These are phyloP conservation scores for Metarhizium album DNA, from an alignment of 2,329 filamentous ascomycete species.

Conservation along the genomic window DNA sequence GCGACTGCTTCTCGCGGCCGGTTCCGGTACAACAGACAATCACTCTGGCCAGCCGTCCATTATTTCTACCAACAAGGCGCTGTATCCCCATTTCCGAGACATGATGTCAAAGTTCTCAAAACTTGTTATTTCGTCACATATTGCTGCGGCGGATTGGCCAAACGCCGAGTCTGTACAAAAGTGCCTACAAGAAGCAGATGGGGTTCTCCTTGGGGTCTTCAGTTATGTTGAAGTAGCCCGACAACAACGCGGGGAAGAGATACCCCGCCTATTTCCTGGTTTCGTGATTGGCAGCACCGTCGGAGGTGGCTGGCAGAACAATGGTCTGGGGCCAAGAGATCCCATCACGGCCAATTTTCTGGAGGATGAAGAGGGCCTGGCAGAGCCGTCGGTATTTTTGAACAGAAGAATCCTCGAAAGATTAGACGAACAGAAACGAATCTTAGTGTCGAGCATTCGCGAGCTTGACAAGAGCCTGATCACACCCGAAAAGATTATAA, in stretches of 20 bases:
- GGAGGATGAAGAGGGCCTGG: slow-evolving; percentile 64
- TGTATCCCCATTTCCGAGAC: slow-evolving; percentile 94
- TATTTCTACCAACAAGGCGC: slow-evolving; percentile 92
- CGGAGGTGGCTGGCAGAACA: slow-evolving; percentile 82
- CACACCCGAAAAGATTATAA: slow-evolving; percentile 71
- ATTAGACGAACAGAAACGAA: slow-evolving; percentile 74
- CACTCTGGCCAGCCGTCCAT: slow-evolving; percentile 99
- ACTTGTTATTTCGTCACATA: slow-evolving; percentile 92
- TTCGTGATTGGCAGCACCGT: slow-evolving; percentile 78
- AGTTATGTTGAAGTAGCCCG: slow-evolving; percentile 93
- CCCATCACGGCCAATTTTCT: slow-evolving; percentile 73
- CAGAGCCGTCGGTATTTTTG: slow-evolving; percentile 62
- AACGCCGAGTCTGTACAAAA: slow-evolving; percentile 90
- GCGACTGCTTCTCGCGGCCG: slow-evolving; percentile 83
- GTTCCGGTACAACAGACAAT: slow-evolving; percentile 95
- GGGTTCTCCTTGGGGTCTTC: slow-evolving; percentile 85
- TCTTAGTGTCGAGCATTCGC: slow-evolving; percentile 76
- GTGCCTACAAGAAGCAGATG: slow-evolving; percentile 94
- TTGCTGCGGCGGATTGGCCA: slow-evolving; percentile 91
- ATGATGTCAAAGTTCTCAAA: slow-evolving; percentile 99
- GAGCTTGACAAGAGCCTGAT: slow-evolving; percentile 77
- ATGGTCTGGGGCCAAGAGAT: slow-evolving; percentile 53
- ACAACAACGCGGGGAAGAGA: slow-evolving; percentile 85
- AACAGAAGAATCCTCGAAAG: slow-evolving; percentile 71
- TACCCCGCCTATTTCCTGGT: slow-evolving; percentile 83